These are phyloP conservation scores for Phytophthora sp. DNA, from an alignment of 352 stramenopile genomes.

Conservation along the genomic window DNA sequence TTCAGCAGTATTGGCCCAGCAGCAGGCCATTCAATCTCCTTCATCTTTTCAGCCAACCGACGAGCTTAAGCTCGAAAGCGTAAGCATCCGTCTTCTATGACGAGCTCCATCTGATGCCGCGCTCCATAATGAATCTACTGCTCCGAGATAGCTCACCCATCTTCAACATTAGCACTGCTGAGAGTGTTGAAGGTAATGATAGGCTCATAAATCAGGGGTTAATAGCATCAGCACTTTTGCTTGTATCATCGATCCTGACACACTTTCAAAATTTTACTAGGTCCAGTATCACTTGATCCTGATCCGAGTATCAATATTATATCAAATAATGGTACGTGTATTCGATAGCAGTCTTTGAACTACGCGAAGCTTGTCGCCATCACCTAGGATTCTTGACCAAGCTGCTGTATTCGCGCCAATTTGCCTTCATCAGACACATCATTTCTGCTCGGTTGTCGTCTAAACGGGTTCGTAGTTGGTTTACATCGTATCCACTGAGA, in stretches of 20 bases:
- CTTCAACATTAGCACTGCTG: too few relatives aligned
- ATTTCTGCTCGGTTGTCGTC: slow-evolving; percentile 15
- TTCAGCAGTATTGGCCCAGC: too few relatives aligned
- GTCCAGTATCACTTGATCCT: background rate
- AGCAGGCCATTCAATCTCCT: background rate
- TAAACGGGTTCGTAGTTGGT: background rate
- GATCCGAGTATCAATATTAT: background rate
- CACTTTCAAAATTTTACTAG: background rate
- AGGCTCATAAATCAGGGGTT: too few relatives aligned
- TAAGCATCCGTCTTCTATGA: too few relatives aligned
- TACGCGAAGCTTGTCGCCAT: background rate
- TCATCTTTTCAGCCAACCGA: background rate
- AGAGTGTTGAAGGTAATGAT: too few relatives aligned
- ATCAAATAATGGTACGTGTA: background rate
- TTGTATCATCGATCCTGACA: background rate
- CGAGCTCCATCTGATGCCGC: too few relatives aligned
- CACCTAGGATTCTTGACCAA: background rate
- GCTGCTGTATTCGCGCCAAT: slow-evolving; percentile 5
- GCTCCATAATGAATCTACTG: too few relatives aligned
- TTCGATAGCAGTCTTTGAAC: background rate
- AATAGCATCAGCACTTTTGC: background rate
- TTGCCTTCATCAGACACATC: slow-evolving; percentile 17
- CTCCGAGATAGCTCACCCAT: too few relatives aligned
- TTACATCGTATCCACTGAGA: slow-evolving; percentile 11
- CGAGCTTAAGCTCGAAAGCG: background rate